Base-by-base conservation (phyloP, 1,284 basidiomycete species). In the Melampsora larici-populina region DNA sequence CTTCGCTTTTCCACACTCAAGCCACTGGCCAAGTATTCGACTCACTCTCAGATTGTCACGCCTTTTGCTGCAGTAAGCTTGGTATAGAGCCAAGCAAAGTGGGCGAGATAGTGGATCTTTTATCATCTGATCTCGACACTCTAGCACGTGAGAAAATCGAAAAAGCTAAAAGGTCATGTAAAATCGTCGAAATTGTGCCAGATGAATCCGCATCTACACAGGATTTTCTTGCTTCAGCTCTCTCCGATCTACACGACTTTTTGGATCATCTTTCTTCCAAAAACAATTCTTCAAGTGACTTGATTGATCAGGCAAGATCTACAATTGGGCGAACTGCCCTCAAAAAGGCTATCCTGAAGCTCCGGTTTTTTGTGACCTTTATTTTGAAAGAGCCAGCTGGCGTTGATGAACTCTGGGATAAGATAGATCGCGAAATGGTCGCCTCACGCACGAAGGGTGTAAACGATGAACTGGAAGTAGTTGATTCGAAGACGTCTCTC, bases 291-390 rank as follows among this genome's bases (percentile, higher is more conserved):
- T n/a, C 55, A n/a, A 58, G 5, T 58, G 55, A 58, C 29, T 13
- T 21, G 11, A 58, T 58, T 58, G 55, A n/a, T 58, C n/a, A 29
- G n/a, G 15, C 55, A n/a, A 24, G n/a, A 29, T 29, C n/a, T 58
- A 58, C 55, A 21, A 58, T 58, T n/a, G 55, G 55, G n/a, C 55
- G 55, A n/a, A 58, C n/a, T 24, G n/a, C 17, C 21, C 18, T 58
- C n/a, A 58, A 58, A 21, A 58, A 58, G n/a, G 55, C 55, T 11
- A 58, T 58, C 29, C 55, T 58, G 9, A 58, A 58, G 55, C n/a
- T 58, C 21, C 55, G 55, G 21, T 58, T 58, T 4, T 58, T 24
- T 58, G 55, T 58, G 8, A 8, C 55, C 8, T 58, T 58, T 15
- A 15, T 58, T 58, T n/a, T 58, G 55, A 1, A n/a, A n/a, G 55